Evolutionary conservation across 345 rosid genomes (phyloP).

Genomic region (Syzygium oleosum): DNA sequence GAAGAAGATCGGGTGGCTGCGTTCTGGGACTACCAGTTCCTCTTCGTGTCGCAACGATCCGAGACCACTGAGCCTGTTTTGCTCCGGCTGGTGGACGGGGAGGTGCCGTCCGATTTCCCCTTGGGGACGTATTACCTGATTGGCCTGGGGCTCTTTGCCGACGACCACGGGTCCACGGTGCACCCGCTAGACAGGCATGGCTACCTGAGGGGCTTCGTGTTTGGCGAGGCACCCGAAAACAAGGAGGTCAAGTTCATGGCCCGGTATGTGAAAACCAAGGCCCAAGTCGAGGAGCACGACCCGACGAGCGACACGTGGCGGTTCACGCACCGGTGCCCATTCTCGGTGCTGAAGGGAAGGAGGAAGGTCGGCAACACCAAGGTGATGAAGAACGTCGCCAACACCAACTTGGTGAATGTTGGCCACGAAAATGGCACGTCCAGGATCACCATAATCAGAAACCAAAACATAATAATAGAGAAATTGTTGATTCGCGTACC

Average conservation of each 20-base stretch:
- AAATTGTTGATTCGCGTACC: no score
- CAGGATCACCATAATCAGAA: no score
- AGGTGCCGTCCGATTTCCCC: slow-evolving; percentile 62
- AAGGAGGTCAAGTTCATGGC: slow-evolving; percentile 57
- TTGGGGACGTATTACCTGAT: slow-evolving; percentile 75
- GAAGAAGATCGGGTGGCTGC: slow-evolving; percentile 44
- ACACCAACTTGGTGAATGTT: slow-evolving; percentile 81
- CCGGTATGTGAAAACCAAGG: slow-evolving; percentile 75
- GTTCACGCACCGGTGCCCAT: slow-evolving; percentile 77
- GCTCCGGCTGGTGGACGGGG: slow-evolving; percentile 42
- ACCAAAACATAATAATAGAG: no score
- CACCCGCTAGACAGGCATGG: slow-evolving; percentile 95
- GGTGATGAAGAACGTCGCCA: slow-evolving; percentile 94
- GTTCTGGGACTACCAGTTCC: slow-evolving; percentile 81
- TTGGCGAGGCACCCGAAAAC: slow-evolving; percentile 21
- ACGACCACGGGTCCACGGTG: slow-evolving; percentile 87
- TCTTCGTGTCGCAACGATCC: slow-evolving; percentile 66
- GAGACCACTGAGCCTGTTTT: slow-evolving; percentile 44
- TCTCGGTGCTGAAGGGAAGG: slow-evolving; percentile 72
- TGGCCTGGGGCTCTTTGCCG: slow-evolving; percentile 80
- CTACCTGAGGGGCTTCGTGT: slow-evolving; percentile 61
- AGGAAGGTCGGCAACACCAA: slow-evolving; percentile 65
- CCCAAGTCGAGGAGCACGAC: slow-evolving; percentile 74
- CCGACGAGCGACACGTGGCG: slow-evolving; percentile 63
- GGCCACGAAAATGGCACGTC: no score